These are phyloP conservation scores for Psilocybe cyanescens DNA, from an alignment of 768 basidiomycete genomes.

Conservation along the genomic window DNA sequence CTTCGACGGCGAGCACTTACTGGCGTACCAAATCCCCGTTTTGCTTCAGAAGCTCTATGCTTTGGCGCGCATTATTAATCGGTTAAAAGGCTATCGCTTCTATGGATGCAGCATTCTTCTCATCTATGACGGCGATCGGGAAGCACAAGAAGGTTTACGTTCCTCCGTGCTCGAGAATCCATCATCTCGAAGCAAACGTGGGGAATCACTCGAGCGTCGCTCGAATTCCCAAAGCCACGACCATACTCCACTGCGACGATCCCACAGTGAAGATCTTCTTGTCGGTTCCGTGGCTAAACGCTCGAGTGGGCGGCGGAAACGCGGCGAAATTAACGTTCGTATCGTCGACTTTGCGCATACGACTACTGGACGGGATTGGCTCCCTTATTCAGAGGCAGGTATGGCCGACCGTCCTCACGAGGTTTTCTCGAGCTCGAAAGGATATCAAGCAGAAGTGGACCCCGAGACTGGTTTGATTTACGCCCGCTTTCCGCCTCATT, in stretches of 20 bases:
- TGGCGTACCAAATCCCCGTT: constrained; percentile 91
- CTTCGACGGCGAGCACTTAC: constrained; percentile 77
- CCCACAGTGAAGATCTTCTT: constrained; percentile 81
- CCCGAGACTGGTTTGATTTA: constrained; percentile 81
- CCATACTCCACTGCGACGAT: constrained; percentile 63
- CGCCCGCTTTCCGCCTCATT: constrained; percentile 94
- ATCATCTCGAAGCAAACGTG: constrained; percentile 72
- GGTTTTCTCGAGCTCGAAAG: constrained; percentile 62
- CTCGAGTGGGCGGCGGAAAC: constrained; percentile 65
- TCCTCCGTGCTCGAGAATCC: constrained; percentile 64
- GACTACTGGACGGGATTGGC: constrained; percentile 92
- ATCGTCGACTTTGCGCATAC: constrained; percentile 99
- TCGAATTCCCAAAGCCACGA: constrained; percentile 46
- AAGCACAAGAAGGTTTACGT: constrained; percentile 79
- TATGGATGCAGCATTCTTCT: constrained; percentile 97
- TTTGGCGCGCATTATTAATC: constrained; percentile 89
- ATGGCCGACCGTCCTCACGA: constrained; percentile 44
- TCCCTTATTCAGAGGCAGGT: constrained; percentile 58
- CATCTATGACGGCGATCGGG: constrained; percentile 95
- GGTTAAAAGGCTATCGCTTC: constrained; percentile 94
- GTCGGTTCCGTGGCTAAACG: constrained; percentile 68
- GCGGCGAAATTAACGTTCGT: constrained; percentile 94
- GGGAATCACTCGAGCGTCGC: constrained; percentile 75
- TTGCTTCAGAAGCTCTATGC: constrained; percentile 91
- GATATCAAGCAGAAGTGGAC: constrained; percentile 84